Base-by-base conservation (phyloP, 78 protist genomes). In the Dictyostelium purpureum region DNA sequence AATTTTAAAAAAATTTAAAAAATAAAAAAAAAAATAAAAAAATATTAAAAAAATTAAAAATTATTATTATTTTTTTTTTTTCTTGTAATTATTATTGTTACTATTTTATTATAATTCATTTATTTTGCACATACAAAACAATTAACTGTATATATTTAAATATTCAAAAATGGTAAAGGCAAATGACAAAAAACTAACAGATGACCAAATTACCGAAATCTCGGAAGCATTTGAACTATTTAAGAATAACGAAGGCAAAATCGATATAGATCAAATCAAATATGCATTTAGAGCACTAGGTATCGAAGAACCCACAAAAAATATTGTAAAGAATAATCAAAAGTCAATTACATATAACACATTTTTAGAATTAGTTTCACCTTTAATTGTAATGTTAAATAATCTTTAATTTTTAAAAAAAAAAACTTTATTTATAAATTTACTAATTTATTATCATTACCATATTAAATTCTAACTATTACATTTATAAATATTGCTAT, bases 251-350 rank as follows among this genome's bases (percentile, higher is more conserved):
- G 73, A 74, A 45, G 92, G 92, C 61, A 52, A 85, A 70, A 24
- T 85, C 24, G 92, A 85, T 4, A 2, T 26, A 6, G 51, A 18
- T 47, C 79, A 85, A 73, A 12, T 85, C 1, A 85, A 85, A 59
- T 73, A 73, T 28, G 92, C 92, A 21, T 85, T 47, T 26, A 73
- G 81, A 61, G 92, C 92, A 71, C 59, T 85, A 10, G 92, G 92
- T 12, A 12, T 74, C 5, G 92, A 85, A 42, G 71, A 63, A 14
- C 26, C 42, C 18, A 19, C 28, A 59, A 28, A 19, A 10, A 73
- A 11, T 31, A 52, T 5, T 7, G 51, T 19, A 35, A 51, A 54
- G 63, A 73, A 28, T 42, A 43, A 61, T 37, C 40, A 51, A 56
- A 51, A 35, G 24, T 57, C 47, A 31, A 85, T 85, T 18, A 40